Percentiles rank a stretch among this genome's conserved stretches.
Conservation (phyloP, 441 rosid genomes). For the Adansonia madagascariensis region DNA sequence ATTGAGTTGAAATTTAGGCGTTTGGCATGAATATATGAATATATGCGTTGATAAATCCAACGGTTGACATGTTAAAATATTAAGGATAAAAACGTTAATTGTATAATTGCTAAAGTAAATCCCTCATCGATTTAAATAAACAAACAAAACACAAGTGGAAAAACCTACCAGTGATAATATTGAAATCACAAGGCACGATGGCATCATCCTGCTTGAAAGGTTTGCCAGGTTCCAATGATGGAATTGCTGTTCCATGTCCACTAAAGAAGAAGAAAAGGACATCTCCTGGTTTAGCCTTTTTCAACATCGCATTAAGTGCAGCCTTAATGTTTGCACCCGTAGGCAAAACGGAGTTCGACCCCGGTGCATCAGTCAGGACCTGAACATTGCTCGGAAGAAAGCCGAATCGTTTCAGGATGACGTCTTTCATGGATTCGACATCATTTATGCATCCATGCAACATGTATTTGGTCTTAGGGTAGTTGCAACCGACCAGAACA, state of each 20-base stretch:
- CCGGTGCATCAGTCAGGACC: constrained; percentile 47
- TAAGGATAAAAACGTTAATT: too few relatives aligned
- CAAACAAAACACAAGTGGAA: too few relatives aligned
- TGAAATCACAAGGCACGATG: constrained; percentile 63
- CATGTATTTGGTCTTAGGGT: constrained; percentile 49
- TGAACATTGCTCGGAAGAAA: constrained; percentile 36
- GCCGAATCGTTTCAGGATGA: constrained; percentile 43
- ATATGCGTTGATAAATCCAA: too few relatives aligned
- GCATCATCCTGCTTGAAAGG: constrained; percentile 60
- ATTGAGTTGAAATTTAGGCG: too few relatives aligned
- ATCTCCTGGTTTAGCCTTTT: constrained; percentile 48
- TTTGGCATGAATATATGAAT: too few relatives aligned
- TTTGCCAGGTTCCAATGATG: constrained; percentile 40
- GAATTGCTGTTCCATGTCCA: constrained; percentile 40
- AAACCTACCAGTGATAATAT: constrained; percentile 51
- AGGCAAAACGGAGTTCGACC: constrained; percentile 35
- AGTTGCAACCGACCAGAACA: constrained; percentile 67
- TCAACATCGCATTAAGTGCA: constrained; percentile 39
- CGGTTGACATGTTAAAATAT: too few relatives aligned
- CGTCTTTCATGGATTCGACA: constrained; percentile 45
- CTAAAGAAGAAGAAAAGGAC: constrained; percentile 46
- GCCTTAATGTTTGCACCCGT: constrained; percentile 39
- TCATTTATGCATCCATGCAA: constrained; percentile 68
- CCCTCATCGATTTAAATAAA: too few relatives aligned
- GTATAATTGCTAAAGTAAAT: too few relatives aligned